Conservation (phyloP, 148 eudicot genomes). For the Chenopodium suecicum region DNA sequence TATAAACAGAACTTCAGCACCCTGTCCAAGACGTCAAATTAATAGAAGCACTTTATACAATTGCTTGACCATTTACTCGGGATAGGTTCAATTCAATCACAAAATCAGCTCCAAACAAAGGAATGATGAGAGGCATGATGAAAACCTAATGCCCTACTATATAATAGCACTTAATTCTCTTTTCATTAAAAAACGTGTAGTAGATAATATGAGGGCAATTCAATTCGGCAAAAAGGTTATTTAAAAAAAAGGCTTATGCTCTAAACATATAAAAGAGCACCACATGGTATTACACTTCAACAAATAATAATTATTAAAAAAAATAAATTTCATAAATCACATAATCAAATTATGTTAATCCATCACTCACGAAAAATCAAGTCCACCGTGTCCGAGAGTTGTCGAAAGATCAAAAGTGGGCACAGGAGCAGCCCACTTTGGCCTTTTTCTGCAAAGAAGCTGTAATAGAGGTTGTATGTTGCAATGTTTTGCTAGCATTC, state of each 20-base stretch:
- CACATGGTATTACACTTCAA: background rate
- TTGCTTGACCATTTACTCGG: background rate
- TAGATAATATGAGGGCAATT: background rate
- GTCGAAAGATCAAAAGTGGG: constrained; percentile 56
- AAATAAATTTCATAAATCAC: background rate
- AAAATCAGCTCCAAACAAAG: background rate
- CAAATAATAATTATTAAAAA: background rate
- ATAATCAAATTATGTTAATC: background rate
- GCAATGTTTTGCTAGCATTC: constrained; percentile 62
- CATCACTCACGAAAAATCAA: constrained; percentile 46
- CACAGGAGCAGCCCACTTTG: constrained; percentile 64
- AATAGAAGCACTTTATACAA: background rate
- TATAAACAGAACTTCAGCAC: background rate
- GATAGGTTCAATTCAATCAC: background rate
- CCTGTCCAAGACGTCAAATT: background rate
- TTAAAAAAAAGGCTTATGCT: no score
- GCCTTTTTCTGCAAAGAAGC: constrained; percentile 51
- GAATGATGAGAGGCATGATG: background rate
- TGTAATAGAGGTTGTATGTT: constrained; percentile 54
- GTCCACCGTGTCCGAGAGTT: constrained; percentile 66
- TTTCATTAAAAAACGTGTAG: background rate
- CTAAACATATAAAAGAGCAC: background rate
- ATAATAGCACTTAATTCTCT: background rate
- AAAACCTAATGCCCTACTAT: background rate
- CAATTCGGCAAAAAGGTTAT: background rate